Base-by-base conservation (phyloP, 1,284 basidiomycete species). In the Austroboletus novae-zelandiae region DNA sequence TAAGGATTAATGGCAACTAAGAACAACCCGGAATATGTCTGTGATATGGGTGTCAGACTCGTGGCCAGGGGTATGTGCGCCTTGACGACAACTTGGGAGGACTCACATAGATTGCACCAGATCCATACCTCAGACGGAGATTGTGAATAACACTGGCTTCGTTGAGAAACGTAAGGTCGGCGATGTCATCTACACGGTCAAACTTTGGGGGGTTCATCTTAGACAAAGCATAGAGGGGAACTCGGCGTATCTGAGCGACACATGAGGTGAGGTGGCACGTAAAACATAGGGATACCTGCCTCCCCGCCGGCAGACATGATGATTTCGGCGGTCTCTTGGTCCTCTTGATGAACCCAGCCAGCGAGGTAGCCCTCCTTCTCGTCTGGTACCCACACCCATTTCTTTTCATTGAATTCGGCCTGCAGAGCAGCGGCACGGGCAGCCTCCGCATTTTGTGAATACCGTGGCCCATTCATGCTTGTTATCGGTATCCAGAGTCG, bases 121-220 rank as follows among this genome's bases (percentile, higher is more conserved):
- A 90, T 48, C 90, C 89, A 71, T 96, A 99, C 66, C 97, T 80
- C 59, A 94, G 74, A 54, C 94, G 81, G 31, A 99, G 81, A 71
- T 99, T 98, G 68, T 99, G 94, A 23, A 99, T 95, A 29, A 99
- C 97, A 61, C 93, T 95, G 10, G 97, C 95, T 78, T 99, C 97
- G 69, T 99, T 99, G 54, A 99, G 76, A 71, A 95, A 98, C 1
- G 97, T 99, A 56, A 99, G 78, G 71, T 99, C 95, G 41, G 97
- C 97, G 61, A 99, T 99, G 71, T 99, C 97, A 59, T 96, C 94
- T 3, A 94, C 95, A 43, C 93, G 84, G 72, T 99, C 95, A 68
- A 99, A 99, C 73, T 98, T 97, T 40, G 96, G 96, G 13, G 96
- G 97, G 65, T 99, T 99, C 91, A 96, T 95, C 75, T 94, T 94